phyloP scores from a whole-genome alignment of 1,284 basidiomycete genomes.

The Vanrija pseudolonga region DNA sequence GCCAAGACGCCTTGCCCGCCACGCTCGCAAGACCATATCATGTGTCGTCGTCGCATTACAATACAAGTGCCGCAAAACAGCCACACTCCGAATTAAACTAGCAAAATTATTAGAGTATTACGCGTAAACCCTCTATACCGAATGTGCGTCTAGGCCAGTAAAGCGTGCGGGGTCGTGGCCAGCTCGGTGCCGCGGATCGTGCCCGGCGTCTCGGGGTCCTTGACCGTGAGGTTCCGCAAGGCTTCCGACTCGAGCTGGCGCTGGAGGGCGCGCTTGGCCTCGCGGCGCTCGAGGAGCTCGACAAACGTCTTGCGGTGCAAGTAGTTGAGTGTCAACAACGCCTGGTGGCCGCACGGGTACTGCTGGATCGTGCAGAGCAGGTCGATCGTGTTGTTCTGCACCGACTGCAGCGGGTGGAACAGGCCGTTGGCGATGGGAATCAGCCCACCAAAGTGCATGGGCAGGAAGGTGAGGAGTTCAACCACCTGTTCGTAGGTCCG shows the following conservation, averaged over 20 bases:
- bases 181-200: slow-evolving; percentile 10
- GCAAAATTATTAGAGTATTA: too few species aligned
- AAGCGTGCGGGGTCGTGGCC: slow-evolving; percentile 2
- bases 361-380: slow-evolving; percentile 72
- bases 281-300: slow-evolving; percentile 19
- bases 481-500: slow-evolving; percentile 80
- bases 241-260: not conserved
- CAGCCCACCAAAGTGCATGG: slow-evolving; percentile 77
- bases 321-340: slow-evolving; percentile 78
- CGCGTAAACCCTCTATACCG: not conserved
- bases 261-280: slow-evolving; percentile 5
- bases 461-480: slow-evolving; percentile 76
- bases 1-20: too few species aligned
- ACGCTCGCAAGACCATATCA: too few species aligned
- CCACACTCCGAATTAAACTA: too few species aligned
- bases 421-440: slow-evolving; percentile 81
- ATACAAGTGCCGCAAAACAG: too few species aligned
- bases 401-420: slow-evolving; percentile 73
- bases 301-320: slow-evolving; percentile 64
- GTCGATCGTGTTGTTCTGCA: slow-evolving; percentile 76
- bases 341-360: slow-evolving; percentile 77
- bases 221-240: not conserved
- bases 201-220: slow-evolving; percentile 1
- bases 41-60: too few species aligned
- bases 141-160: slow-evolving; percentile 3